Percentiles rank a stretch among this genome's conserved stretches.
Evolutionary conservation across 2,329 filamentous ascomycete species (phyloP).

Genomic region (Mycocentrospora acerina): DNA sequence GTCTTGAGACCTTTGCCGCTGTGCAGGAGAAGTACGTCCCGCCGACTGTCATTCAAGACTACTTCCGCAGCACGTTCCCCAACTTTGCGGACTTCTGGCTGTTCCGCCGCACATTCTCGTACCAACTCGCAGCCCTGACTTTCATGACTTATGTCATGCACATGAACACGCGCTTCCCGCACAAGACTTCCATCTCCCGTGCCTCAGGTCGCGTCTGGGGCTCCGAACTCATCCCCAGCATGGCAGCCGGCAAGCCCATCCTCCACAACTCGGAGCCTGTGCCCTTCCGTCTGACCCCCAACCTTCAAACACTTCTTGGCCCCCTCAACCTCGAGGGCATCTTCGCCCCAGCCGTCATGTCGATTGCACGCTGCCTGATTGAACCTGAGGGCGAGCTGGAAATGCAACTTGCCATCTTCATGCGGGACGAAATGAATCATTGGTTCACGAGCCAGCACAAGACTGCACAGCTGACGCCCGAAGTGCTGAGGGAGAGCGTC

Average conservation of each 20-base stretch:
- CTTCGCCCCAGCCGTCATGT: conserved; percentile 93
- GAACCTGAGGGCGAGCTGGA: conserved; percentile 83
- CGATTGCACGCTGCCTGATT: conserved; percentile 89
- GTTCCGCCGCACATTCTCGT: conserved; percentile 95
- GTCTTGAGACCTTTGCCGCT: conserved; percentile 88
- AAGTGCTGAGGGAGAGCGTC: conserved; percentile 74
- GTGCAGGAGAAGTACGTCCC: conserved; percentile 95
- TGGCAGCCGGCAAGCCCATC: conserved; percentile 79
- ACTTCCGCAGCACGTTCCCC: conserved; percentile 85
- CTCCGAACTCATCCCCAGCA: conserved; percentile 86
- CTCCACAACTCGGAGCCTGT: conserved; percentile 96
- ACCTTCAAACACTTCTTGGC: conserved; percentile 93
- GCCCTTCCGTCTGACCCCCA: conserved; percentile 95
- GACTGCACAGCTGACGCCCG: conserved; percentile 52
- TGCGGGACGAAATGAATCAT: conserved; percentile 96
- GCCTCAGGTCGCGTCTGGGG: conserved; percentile 93
- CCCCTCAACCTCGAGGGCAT: conserved; percentile 95
- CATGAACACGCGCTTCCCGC: conserved; percentile 93
- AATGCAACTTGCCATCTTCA: conserved; percentile 90
- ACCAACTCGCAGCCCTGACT: conserved; percentile 90
- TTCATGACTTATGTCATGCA: conserved; percentile 99
- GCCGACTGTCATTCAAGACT: conserved; percentile 77
- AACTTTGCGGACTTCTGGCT: conserved; percentile 96
- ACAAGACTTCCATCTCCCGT: conserved; percentile 90
- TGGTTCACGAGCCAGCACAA: conserved; percentile 88